A percentile compares a stretch with the other conserved stretches of the same genome.
These are phyloP conservation scores for Cerrena zonata DNA, from an alignment of 1,284 basidiomycete species.

Conservation along the genomic window DNA sequence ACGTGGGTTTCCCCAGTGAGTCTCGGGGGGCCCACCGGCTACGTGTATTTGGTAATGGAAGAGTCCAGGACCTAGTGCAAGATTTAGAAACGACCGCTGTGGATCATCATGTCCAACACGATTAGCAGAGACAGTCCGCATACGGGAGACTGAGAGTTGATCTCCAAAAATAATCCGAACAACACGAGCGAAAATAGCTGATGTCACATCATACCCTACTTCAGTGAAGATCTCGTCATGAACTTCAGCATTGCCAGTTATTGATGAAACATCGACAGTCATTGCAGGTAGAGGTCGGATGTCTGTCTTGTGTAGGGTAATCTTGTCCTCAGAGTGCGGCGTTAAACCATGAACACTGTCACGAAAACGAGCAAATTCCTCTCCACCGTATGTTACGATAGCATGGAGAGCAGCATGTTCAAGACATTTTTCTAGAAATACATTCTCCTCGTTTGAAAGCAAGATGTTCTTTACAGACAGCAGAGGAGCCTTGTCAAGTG, in stretches of 20 bases:
- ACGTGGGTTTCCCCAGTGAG: slow-evolving; percentile 11
- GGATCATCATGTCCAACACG: slow-evolving; percentile 33
- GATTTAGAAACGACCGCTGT: slow-evolving; percentile 22
- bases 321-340: slow-evolving; percentile 24
- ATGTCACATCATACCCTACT: slow-evolving; percentile 16
- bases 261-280: slow-evolving; percentile 34
- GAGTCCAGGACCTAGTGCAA: slow-evolving; percentile 29
- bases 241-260: slow-evolving; percentile 32
- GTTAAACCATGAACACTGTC: slow-evolving; percentile 14
- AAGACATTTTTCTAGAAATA: slow-evolving; percentile 12
- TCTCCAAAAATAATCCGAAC: slow-evolving; percentile 29
- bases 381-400: slow-evolving; percentile 27
- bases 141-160: slow-evolving; percentile 33
- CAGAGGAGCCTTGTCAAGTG: slow-evolving; percentile 19
- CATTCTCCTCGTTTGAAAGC: slow-evolving; percentile 17
- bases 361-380: slow-evolving; percentile 23
- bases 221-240: slow-evolving; percentile 27
- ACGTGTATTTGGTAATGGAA: slow-evolving; percentile 37
- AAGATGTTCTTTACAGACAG: slow-evolving; percentile 23
- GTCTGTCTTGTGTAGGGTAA: slow-evolving; percentile 27
- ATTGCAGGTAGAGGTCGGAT: slow-evolving; percentile 30
- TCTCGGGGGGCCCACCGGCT: slow-evolving; percentile 24
- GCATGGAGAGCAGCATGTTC: slow-evolving; percentile 27
- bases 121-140: slow-evolving; percentile 25
- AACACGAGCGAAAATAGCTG: slow-evolving; percentile 8